Percentiles rank a stretch among this genome's conserved stretches.
These are phyloP conservation scores for Emmonsia crescens DNA, from an alignment of 2,329 filamentous ascomycete species.

Conservation along the genomic window DNA sequence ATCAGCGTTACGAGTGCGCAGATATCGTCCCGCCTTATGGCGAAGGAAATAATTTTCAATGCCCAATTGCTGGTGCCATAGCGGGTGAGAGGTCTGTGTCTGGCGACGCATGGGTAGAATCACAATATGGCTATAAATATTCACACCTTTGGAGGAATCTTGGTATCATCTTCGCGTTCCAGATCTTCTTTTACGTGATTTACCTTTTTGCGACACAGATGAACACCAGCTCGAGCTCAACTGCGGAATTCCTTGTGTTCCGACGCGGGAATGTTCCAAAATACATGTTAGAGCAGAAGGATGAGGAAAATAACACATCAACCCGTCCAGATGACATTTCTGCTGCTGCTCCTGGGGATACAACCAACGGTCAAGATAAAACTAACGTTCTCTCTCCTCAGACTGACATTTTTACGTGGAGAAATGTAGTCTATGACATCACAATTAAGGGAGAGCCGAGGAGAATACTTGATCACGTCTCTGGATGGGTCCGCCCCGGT, in stretches of 20 bases:
- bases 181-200: conserved; percentile 51
- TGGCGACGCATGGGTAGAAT: conserved; percentile 50
- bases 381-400: conserved; percentile 22
- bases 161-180: conserved; percentile 55
- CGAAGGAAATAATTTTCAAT: conserved; percentile 41
- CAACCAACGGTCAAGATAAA: conserved; percentile 9
- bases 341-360: conserved; percentile 7
- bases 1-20: conserved; percentile 47
- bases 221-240: conserved; percentile 52
- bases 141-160: conserved; percentile 57
- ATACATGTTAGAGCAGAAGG: conserved; percentile 3
- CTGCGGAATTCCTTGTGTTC: conserved; percentile 61
- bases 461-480: conserved; percentile 45
- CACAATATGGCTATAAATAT: conserved; percentile 47
- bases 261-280: conserved; percentile 43
- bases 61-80: conserved; percentile 44
- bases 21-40: conserved; percentile 36
- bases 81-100: conserved; percentile 45
- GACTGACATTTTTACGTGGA: conserved; percentile 40
- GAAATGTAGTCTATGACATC: conserved; percentile 46
- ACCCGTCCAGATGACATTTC: conserved; percentile 5
- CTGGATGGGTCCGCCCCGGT: conserved; percentile 46
- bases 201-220: conserved; percentile 56
- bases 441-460: conserved; percentile 40
- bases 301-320: conserved; percentile 7